Percentiles rank a stretch among this genome's conserved stretches.
Conservation (phyloP, 306 rosid genomes). For the Macrotyloma uniflorum region DNA sequence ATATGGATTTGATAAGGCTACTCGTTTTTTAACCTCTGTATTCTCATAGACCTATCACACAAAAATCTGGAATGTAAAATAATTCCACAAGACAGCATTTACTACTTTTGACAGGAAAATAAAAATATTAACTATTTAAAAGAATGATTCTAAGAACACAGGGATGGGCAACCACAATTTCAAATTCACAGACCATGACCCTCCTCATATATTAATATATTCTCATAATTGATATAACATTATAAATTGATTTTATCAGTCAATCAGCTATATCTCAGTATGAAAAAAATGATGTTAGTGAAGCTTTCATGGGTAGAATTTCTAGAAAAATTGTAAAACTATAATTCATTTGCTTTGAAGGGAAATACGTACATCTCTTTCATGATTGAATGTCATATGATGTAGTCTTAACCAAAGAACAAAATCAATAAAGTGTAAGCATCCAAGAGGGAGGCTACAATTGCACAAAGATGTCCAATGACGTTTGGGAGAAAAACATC, state of each 20-base stretch:
- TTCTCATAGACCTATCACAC: constrained; percentile 88
- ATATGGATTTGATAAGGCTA: constrained; percentile 84
- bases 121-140: not conserved
- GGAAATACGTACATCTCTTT: not conserved
- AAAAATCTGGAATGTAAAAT: constrained; percentile 38
- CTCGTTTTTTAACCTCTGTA: constrained; percentile 93
- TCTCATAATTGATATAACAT: not conserved
- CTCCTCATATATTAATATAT: constrained; percentile 7
- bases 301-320: not conserved
- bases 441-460: not conserved
- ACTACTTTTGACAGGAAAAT: constrained; percentile 22
- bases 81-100: constrained; percentile 10
- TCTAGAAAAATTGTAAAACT: not conserved
- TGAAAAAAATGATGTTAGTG: constrained; percentile 23
- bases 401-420: not conserved
- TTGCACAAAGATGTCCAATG: not conserved
- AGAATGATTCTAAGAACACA: not conserved
- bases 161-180: constrained; percentile 26
- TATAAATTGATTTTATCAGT: constrained; percentile 12
- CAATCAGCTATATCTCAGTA: constrained; percentile 13
- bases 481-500: not conserved
- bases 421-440: not conserved
- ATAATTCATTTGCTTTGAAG: not conserved
- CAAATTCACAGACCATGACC: constrained; percentile 14
- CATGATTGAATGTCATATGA: not conserved